Conservation (phyloP, 129 eudicot species). For the carrot (Daucus carota) region DNA sequence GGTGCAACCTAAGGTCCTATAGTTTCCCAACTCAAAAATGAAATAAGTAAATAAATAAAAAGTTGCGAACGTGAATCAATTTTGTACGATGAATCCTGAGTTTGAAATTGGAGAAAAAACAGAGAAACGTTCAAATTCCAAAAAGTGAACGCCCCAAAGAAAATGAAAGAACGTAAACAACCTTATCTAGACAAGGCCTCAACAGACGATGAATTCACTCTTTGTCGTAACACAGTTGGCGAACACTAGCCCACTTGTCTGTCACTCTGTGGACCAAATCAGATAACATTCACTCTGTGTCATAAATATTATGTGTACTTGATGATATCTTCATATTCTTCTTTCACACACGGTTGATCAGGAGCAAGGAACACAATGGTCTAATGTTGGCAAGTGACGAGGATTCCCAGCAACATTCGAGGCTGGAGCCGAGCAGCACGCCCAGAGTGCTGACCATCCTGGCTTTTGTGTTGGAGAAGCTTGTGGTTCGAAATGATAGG, state of each 20-base stretch:
- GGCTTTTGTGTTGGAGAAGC: conserved; percentile 50
- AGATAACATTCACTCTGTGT: not conserved
- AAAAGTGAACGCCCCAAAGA: too few species aligned
- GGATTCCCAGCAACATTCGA: conserved; percentile 33
- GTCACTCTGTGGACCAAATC: not conserved
- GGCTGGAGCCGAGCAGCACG: conserved; percentile 29
- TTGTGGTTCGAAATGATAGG: conserved; percentile 64
- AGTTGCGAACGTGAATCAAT: too few species aligned
- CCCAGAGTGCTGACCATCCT: conserved; percentile 67
- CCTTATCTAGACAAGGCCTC: not conserved
- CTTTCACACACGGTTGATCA: not conserved
- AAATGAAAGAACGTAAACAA: not conserved
- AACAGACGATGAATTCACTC: too few species aligned
- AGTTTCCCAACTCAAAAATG: too few species aligned
- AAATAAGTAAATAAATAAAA: too few species aligned
- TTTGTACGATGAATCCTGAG: too few species aligned
- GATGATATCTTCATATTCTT: not conserved
- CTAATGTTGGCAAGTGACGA: conserved; percentile 49
- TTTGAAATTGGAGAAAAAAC: too few species aligned
- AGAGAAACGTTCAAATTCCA: too few species aligned
- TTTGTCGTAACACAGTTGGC: too few species aligned
- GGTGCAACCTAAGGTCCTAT: too few species aligned
- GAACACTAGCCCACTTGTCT: not conserved
- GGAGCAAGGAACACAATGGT: conserved; percentile 15
- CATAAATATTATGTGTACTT: not conserved